Evolutionary conservation across 129 eudicot species (phyloP).

Genomic region (Escallonia herrerae): DNA sequence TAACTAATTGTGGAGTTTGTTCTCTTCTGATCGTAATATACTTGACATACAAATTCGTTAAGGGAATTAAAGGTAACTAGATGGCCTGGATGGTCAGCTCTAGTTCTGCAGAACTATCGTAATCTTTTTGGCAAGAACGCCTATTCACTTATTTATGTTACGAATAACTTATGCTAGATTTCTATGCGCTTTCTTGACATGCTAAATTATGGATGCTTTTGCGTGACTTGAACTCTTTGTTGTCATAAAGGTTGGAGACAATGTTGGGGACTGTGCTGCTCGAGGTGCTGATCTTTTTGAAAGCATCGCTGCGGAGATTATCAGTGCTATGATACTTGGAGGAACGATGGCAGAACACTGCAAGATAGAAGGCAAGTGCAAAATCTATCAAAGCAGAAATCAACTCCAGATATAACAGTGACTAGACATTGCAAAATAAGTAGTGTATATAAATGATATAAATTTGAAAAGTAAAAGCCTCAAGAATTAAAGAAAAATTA

Average conservation of each 20-base stretch:
- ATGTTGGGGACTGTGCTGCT: slow-evolving; percentile 99
- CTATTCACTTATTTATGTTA: slow-evolving; percentile 2
- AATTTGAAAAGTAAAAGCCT: too few relatives aligned
- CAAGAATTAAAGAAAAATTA: too few relatives aligned
- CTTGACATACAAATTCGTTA: too few relatives aligned
- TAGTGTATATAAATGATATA: too few relatives aligned
- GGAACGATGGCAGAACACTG: slow-evolving; percentile 97
- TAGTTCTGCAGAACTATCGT: not conserved
- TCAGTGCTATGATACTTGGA: slow-evolving; percentile 99
- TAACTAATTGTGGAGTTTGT: too few relatives aligned
- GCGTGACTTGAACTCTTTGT: slow-evolving; percentile 1
- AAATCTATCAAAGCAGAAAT: too few relatives aligned
- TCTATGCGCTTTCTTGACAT: slow-evolving; percentile 2
- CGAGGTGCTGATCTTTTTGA: slow-evolving; percentile 98
- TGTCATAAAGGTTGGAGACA: slow-evolving; percentile 77
- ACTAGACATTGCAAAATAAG: too few relatives aligned
- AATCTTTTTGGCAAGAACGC: not conserved
- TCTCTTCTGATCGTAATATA: too few relatives aligned
- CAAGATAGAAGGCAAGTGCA: slow-evolving; percentile 73
- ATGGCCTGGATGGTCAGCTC: not conserved
- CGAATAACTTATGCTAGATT: slow-evolving; percentile 4
- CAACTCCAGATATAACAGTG: too few relatives aligned
- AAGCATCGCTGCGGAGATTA: slow-evolving; percentile 98
- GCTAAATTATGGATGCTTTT: slow-evolving; percentile 9
- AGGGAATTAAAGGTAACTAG: too few relatives aligned